Conservation (phyloP, 371 early-diverging fungal species). For the Actinomucor elegans region DNA sequence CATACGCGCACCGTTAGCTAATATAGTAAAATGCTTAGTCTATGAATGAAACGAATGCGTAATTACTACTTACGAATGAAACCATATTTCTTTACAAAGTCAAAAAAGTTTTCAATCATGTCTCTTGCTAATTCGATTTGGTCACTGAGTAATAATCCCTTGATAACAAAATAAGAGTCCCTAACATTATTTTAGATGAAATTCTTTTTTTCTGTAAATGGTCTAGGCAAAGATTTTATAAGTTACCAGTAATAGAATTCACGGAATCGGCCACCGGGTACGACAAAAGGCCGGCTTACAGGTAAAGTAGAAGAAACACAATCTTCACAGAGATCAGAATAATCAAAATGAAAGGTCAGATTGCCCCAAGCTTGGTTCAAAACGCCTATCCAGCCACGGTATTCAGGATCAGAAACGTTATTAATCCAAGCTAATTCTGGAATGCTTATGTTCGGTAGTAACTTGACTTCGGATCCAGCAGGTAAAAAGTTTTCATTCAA, state of each 20-base stretch:
- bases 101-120: constrained; percentile 71
- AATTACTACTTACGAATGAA: constrained; percentile 66
- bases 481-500: constrained; percentile 62
- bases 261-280: constrained; percentile 90
- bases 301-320: constrained; percentile 58
- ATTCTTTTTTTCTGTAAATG: too few relatives aligned
- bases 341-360: constrained; percentile 55
- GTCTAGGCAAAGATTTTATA: too few relatives aligned
- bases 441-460: constrained; percentile 13
- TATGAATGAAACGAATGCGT: not conserved
- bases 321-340: constrained; percentile 51
- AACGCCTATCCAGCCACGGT: constrained; percentile 51
- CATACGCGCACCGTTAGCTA: constrained; percentile 81
- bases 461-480: constrained; percentile 33
- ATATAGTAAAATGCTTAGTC: not conserved
- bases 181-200: constrained; percentile 14
- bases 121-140: constrained; percentile 57
- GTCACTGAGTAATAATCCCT: constrained; percentile 74
- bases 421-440: constrained; percentile 48
- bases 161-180: constrained; percentile 83
- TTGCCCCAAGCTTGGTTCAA: constrained; percentile 65
- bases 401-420: constrained; percentile 42
- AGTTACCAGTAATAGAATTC: constrained; percentile 91
- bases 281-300: constrained; percentile 68
- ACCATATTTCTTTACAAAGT: constrained; percentile 70